Conservation (phyloP, 2,329 filamentous ascomycete species). For the Colletotrichum eleusines region DNA sequence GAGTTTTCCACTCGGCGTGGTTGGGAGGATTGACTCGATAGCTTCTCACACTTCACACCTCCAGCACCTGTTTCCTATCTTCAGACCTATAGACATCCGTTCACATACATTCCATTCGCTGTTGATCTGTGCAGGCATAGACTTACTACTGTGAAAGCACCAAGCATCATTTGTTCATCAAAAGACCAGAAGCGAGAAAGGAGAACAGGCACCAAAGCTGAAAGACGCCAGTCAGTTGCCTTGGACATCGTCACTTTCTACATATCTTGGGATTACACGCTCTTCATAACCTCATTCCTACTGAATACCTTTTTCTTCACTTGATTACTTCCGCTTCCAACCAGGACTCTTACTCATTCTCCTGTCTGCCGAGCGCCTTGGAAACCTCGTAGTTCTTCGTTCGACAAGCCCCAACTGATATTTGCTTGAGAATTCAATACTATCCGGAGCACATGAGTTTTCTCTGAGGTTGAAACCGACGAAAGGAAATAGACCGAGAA, state of each 20-base stretch:
- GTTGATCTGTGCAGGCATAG: constrained; percentile 36
- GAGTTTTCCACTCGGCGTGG: background rate
- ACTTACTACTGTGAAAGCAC: constrained; percentile 15
- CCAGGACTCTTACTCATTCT: background rate
- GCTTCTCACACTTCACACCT: background rate
- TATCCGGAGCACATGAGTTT: background rate
- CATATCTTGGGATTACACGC: constrained; percentile 5
- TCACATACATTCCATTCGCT: constrained; percentile 5
- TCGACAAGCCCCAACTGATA: background rate
- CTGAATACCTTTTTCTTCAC: background rate
- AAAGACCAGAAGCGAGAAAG: background rate
- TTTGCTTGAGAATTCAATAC: background rate
- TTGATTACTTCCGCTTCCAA: background rate
- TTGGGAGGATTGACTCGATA: background rate
- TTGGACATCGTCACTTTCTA: constrained; percentile 26
- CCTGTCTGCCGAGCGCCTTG: background rate
- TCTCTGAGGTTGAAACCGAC: background rate
- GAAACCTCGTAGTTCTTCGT: background rate
- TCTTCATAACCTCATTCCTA: background rate
- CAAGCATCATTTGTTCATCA: background rate
- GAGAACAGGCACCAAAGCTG: constrained; percentile 21
- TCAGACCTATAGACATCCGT: constrained; percentile 15
- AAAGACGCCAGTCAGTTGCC: constrained; percentile 35
- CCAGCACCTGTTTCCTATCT: constrained; percentile 9
- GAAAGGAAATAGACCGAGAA: background rate